These are phyloP conservation scores for Curvularia eragrostidis DNA, from an alignment of 2,329 filamentous ascomycete genomes.

Conservation along the genomic window DNA sequence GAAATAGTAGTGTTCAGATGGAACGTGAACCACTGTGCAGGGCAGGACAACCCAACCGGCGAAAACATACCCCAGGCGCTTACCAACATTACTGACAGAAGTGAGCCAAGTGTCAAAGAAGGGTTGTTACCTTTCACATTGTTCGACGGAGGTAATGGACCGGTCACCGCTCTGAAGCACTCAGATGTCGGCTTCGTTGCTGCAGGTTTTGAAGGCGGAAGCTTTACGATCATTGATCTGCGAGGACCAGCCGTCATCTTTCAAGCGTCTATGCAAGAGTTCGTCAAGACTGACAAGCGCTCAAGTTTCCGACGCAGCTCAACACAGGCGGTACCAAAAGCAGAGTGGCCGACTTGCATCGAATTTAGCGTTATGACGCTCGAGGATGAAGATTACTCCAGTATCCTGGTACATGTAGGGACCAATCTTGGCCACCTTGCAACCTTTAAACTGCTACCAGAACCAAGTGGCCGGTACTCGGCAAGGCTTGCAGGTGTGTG, in stretches of 20 bases:
- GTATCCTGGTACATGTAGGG: slow-evolving; percentile 89
- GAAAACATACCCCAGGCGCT: slow-evolving; percentile 59
- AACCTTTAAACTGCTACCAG: slow-evolving; percentile 89
- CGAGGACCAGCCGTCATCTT: slow-evolving; percentile 86
- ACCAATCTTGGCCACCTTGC: slow-evolving; percentile 83
- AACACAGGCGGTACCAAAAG: slow-evolving; percentile 53
- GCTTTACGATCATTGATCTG: slow-evolving; percentile 82
- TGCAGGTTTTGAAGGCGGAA: slow-evolving; percentile 82
- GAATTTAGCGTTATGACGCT: slow-evolving; percentile 91
- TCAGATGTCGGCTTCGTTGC: slow-evolving; percentile 95
- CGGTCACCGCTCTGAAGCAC: slow-evolving; percentile 78
- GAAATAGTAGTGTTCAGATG: slow-evolving; percentile 88
- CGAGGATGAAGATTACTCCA: slow-evolving; percentile 94
- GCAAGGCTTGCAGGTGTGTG: slow-evolving; percentile 74
- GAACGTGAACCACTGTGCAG: slow-evolving; percentile 78
- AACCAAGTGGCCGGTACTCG: slow-evolving; percentile 71
- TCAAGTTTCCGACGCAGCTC: slow-evolving; percentile 70
- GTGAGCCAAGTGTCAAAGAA: slow-evolving; percentile 76
- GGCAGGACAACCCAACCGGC: slow-evolving; percentile 66
- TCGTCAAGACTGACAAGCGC: slow-evolving; percentile 78
- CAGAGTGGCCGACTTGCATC: slow-evolving; percentile 80
- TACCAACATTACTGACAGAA: slow-evolving; percentile 74
- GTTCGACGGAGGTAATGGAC: slow-evolving; percentile 82
- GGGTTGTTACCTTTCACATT: slow-evolving; percentile 81
- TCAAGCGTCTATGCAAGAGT: slow-evolving; percentile 72